phyloP scores from a whole-genome alignment of 2,329 filamentous ascomycete species.

The Epichloe hybrida region DNA sequence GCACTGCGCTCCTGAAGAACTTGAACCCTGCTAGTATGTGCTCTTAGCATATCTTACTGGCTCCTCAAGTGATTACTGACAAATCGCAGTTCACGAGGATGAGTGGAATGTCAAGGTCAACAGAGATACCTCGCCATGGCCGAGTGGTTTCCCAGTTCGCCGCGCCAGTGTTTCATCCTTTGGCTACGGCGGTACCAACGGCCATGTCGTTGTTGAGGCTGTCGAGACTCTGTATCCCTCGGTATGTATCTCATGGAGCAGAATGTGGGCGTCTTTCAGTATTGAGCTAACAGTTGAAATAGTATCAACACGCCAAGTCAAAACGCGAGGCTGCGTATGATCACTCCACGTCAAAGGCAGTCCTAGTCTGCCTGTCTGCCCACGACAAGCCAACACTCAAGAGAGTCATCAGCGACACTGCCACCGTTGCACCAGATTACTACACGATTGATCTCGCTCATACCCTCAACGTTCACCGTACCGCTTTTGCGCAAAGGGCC shows the following conservation, averaged over 20 bases:
- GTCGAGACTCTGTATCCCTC: neutral
- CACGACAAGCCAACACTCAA: slow-evolving; percentile 2
- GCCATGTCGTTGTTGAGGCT: slow-evolving; percentile 5
- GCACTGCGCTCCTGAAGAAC: neutral
- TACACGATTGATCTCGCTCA: slow-evolving; percentile 1
- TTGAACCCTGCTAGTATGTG: neutral
- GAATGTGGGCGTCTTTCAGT: too few relatives aligned
- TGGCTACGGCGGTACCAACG: slow-evolving; percentile 6
- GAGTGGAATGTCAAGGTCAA: neutral
- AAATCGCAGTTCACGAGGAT: neutral
- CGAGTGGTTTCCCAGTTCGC: neutral
- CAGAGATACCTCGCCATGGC: neutral
- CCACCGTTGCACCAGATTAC: neutral
- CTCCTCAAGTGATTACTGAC: too few relatives aligned
- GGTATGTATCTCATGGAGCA: too few relatives aligned
- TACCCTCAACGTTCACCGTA: slow-evolving; percentile 2
- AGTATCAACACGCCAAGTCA: too few relatives aligned
- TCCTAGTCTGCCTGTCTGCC: neutral
- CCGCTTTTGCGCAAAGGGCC: neutral
- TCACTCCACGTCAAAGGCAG: too few relatives aligned
- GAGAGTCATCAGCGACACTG: neutral
- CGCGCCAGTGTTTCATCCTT: neutral
- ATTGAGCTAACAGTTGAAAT: too few relatives aligned
- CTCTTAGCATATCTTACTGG: too few relatives aligned
- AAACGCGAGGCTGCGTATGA: too few relatives aligned